Base-by-base conservation (phyloP, 768 basidiomycete species). In the Boletus rubroflammeus region DNA sequence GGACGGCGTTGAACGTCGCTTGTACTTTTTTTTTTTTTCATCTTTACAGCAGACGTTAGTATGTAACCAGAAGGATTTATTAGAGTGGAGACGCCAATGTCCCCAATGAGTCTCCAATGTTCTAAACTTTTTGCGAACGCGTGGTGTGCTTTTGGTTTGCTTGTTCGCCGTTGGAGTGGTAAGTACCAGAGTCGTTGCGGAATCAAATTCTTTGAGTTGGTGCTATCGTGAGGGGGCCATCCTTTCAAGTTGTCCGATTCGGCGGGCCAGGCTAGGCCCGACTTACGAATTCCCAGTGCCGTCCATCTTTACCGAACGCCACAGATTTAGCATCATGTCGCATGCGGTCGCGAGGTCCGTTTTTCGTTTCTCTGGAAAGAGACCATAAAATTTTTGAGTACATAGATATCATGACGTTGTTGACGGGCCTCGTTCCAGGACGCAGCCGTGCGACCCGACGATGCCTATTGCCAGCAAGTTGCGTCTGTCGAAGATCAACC, bases 31-130 rank as follows among this genome's bases (percentile, higher is more conserved):
- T 41, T 21, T 23, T n/a, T n/a, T 14, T 5, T 6, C 28, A 29
- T 26, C 40, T 39, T 54, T 64, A 51, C 26, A 51, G 56, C 8
- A 60, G 65, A 66, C 65, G 43, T 25, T 55, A 45, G 59, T n/a
- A n/a, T n/a, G n/a, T 63, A 34, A 49, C 49, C 50, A 55, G 32
- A 39, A 53, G 54, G 55, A 60, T 53, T 55, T 53, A 31, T 55
- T 55, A 50, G 51, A 54, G 34, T 44, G 51, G 44, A 45, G 53
- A 28, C 23, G 19, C 32, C 2, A 11, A 34, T 44, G 28, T 32
- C n/a, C 8, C 15, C 3, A n/a, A 41, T 36, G 36, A n/a, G n/a
- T 19, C 34, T 48, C 29, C 15, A 11, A 17, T 17, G 36, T 26
- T 41, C 32, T 32, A 15, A 47, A 11, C 31, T 14, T 31, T 41